phyloP scores from a whole-genome alignment of 23 red algal genomes.

The Agarophyton chilense region DNA sequence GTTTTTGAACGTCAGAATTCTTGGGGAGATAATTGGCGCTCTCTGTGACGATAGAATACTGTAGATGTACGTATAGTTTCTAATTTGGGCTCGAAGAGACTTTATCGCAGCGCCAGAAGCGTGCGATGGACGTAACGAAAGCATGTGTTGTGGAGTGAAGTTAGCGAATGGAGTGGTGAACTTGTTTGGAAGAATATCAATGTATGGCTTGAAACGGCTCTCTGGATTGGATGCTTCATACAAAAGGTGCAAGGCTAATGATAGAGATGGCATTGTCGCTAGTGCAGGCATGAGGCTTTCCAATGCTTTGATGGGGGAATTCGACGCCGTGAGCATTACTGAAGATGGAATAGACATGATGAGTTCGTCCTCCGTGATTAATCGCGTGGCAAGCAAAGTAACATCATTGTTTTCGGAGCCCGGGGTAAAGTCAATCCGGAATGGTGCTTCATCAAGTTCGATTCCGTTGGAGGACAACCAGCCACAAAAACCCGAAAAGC shows the following conservation, averaged over 20 bases:
- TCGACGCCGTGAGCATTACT: slow-evolving; percentile 1
- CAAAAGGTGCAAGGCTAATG: slow-evolving; percentile 55
- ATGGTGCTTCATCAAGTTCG: slow-evolving; percentile 11
- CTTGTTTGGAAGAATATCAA: slow-evolving; percentile 49
- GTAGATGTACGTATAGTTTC: slow-evolving; percentile 67
- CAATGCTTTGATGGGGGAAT: slow-evolving; percentile 34
- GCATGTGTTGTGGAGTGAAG: slow-evolving; percentile 21
- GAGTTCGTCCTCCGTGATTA: slow-evolving; percentile 27
- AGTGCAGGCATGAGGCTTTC: slow-evolving; percentile 36
- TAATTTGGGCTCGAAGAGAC: slow-evolving; percentile 39
- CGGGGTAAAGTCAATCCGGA: slow-evolving; percentile 25
- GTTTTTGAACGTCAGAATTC: slow-evolving; percentile 21
- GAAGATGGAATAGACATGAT: slow-evolving; percentile 22
- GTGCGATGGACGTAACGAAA: slow-evolving; percentile 39
- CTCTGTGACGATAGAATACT: not conserved
- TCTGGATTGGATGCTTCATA: not conserved
- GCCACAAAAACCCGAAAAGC: not conserved
- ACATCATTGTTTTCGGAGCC: slow-evolving; percentile 13
- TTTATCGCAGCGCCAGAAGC: slow-evolving; percentile 25
- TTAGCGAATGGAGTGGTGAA: slow-evolving; percentile 62
- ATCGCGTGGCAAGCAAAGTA: slow-evolving; percentile 65
- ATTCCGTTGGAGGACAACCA: slow-evolving; percentile 48
- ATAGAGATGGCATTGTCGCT: slow-evolving; percentile 43
- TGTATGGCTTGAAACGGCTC: slow-evolving; percentile 59
- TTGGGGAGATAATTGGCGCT: slow-evolving; percentile 4